phyloP scores from a whole-genome alignment of 106 monocot genomes.

The Xerophyta viscosa region DNA sequence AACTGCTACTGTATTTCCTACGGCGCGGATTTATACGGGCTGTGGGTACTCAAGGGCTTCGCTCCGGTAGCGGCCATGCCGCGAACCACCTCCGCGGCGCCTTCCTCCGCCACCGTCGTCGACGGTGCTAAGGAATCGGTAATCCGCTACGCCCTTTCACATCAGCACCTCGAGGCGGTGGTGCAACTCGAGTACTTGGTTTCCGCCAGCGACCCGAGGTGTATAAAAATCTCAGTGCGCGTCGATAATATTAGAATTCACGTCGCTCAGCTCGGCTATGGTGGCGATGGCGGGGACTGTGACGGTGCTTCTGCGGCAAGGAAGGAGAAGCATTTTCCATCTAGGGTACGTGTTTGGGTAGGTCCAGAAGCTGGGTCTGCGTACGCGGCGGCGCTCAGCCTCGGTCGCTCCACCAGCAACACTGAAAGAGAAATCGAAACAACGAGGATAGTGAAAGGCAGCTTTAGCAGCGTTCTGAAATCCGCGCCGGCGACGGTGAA shows the following conservation, averaged over 20 bases:
- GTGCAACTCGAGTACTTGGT: constrained; percentile 54
- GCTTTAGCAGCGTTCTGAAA: constrained; percentile 4
- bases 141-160: constrained; percentile 52
- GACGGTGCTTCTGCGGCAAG: constrained; percentile 6
- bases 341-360: constrained; percentile 42
- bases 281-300: constrained; percentile 36
- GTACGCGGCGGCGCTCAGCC: constrained; percentile 45
- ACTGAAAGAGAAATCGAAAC: constrained; percentile 43
- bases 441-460: constrained; percentile 35
- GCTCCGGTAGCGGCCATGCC: constrained; percentile 52
- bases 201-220: constrained; percentile 25
- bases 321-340: constrained; percentile 62
- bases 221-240: constrained; percentile 28
- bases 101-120: neutral
- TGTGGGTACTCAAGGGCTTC: constrained; percentile 48
- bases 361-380: constrained; percentile 42
- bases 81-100: neutral
- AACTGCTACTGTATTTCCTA: constrained; percentile 24
- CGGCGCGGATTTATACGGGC: constrained; percentile 38
- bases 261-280: constrained; percentile 24
- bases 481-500: constrained; percentile 6
- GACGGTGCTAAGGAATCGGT: constrained; percentile 34
- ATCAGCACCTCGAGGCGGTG: constrained; percentile 70
- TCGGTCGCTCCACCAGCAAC: constrained; percentile 65
- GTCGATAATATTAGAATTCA: constrained; percentile 57